These are phyloP conservation scores for Clavulina sp. DNA, from an alignment of 768 basidiomycete species.

Conservation along the genomic window DNA sequence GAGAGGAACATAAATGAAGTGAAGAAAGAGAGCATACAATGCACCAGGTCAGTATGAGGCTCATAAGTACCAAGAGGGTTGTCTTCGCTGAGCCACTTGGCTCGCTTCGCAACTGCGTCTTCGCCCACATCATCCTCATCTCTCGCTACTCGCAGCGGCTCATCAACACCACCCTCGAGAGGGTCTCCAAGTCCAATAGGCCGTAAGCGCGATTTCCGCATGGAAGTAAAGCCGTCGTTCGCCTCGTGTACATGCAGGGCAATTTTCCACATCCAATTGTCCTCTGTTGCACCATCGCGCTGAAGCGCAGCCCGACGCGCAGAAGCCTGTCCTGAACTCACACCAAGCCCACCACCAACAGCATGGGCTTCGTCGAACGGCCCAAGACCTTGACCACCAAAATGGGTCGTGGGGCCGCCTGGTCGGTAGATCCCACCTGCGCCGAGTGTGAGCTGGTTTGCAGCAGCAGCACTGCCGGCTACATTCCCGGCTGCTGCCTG, in stretches of 20 bases:
- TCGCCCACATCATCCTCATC: constrained; percentile 4
- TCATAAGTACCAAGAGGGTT: constrained; percentile 54
- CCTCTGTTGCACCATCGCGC: constrained; percentile 65
- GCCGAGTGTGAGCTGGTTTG: constrained; percentile 9
- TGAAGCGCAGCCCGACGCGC: constrained; percentile 64
- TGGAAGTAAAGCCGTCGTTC: constrained; percentile 27
- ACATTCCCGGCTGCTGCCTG: constrained; percentile 16
- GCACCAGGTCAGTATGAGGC: constrained; percentile 56
- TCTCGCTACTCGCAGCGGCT: not conserved
- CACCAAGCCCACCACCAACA: not conserved
- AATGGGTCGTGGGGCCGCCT: constrained; percentile 85
- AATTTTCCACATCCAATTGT: constrained; percentile 85
- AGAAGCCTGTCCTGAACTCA: constrained; percentile 53
- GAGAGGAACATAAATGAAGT: not conserved
- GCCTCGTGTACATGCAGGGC: constrained; percentile 47
- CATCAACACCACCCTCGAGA: not conserved
- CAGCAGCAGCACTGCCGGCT: constrained; percentile 3
- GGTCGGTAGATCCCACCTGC: constrained; percentile 64
- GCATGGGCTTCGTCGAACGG: constrained; percentile 45
- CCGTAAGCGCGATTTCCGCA: constrained; percentile 17
- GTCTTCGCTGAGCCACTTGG: constrained; percentile 27
- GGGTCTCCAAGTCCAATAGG: constrained; percentile 12
- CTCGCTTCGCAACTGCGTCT: constrained; percentile 16
- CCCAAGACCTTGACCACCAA: constrained; percentile 67
- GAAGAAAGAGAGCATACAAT: constrained; percentile 34